Evolutionary conservation across 2,329 filamentous ascomycete genomes (phyloP).

Genomic region (Grosmannia penicillata): DNA sequence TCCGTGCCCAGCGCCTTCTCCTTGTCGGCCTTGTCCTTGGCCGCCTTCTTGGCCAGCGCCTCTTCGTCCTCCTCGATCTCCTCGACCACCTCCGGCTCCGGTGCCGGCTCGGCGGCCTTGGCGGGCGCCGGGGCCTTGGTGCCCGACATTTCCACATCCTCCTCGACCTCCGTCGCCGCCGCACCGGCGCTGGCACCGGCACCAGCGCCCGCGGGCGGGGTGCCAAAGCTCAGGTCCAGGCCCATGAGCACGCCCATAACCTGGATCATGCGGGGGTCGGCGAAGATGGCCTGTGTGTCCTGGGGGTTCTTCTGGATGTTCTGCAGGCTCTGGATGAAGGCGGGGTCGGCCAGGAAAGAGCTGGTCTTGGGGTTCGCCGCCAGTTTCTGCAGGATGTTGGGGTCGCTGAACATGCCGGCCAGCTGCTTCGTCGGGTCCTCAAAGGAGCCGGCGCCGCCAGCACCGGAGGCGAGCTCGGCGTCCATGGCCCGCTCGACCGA

Average conservation of each 20-base stretch:
- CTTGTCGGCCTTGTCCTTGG: constrained; percentile 83
- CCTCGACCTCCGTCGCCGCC: constrained; percentile 33
- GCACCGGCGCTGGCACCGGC: constrained; percentile 12
- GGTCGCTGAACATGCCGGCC: constrained; percentile 90
- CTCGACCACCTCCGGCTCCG: constrained; percentile 41
- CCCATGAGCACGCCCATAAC: constrained; percentile 90
- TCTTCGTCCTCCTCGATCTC: constrained; percentile 69
- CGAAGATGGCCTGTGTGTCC: constrained; percentile 64
- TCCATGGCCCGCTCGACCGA: constrained; percentile 82
- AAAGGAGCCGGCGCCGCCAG: constrained; percentile 46
- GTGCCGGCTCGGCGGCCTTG: constrained; percentile 1
- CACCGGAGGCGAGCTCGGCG: constrained; percentile 31
- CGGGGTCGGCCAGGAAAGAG: constrained; percentile 59
- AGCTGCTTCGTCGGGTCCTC: constrained; percentile 23
- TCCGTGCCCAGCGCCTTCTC: constrained; percentile 91
- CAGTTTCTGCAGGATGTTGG: constrained; percentile 77
- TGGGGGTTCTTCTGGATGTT: constrained; percentile 68
- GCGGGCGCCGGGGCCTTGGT: neutral
- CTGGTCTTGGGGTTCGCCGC: constrained; percentile 90
- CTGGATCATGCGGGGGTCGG: constrained; percentile 82
- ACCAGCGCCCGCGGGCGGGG: constrained; percentile 15
- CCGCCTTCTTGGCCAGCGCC: constrained; percentile 67
- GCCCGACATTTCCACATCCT: constrained; percentile 63
- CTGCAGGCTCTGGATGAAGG: constrained; percentile 85
- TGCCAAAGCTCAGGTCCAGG: constrained; percentile 67